Base-by-base conservation (phyloP, 2,329 filamentous ascomycete genomes). In the Alternaria arbusti region DNA sequence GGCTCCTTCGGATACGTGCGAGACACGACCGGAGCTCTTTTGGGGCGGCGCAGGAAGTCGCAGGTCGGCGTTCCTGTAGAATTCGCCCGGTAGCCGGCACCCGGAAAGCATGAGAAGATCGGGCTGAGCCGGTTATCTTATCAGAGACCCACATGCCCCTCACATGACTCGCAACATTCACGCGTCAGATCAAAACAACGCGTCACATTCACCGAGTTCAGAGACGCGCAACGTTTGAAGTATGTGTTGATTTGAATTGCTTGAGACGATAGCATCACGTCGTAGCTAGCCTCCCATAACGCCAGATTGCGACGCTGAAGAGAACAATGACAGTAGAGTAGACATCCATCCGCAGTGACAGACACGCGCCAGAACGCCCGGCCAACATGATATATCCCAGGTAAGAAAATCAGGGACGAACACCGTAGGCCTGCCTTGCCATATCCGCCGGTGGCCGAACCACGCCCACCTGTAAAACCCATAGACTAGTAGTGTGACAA, bases 321-420 rank as follows among this genome's bases (percentile, higher is more conserved):
- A 51, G 49, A 57, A 66, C 32, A 54, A 54, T 54, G 52, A 54
- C 28, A 66, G 51, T 59, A 54, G 40, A 50, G 30, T 25, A 40
- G 49, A 52, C 28, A 52, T 36, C 28, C 49, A 52, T 52, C 49
- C 49, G 30, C 49, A 52, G 30, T 40, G 30, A 49, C 47, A 52
- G 12, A 49, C 51, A 61, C 46, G 61, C 68, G 60, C 67, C 66
- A 52, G 25, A 75, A 75, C 73, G 73, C 73, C 74, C 50, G 57
- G 59, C 68, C 66, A 66, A 73, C 63, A 69, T 73, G 71, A 73
- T 66, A 64, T 65, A 62, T 46, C 63, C 54, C 51, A 66, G 57
- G 45, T 46, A 44, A 61, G 46, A 62, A 55, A 63, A 44, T 59
- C 58, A 63, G 52, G 64, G 50, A 66, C 61, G 55, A 70, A 74